Evolutionary conservation across 192 early-diverging fungal genomes (phyloP).

Genomic region (Pilaira anomala): DNA sequence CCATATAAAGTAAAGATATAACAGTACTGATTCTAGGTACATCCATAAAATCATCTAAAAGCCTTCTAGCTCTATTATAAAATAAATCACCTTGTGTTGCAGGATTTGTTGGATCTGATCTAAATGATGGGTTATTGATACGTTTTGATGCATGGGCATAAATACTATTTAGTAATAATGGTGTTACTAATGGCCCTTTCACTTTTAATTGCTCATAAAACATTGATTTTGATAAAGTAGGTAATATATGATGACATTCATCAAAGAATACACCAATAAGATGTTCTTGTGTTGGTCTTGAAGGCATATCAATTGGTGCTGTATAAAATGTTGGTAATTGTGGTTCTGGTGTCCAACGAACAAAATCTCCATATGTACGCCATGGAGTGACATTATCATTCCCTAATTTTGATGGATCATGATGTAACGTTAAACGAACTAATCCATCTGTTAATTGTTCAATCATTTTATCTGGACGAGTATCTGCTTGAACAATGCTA

Average conservation of each 20-base stretch:
- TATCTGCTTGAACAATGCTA: background rate
- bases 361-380: conserved; percentile 30
- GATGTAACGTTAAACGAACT: conserved; percentile 20
- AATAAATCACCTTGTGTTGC: conserved; percentile 31
- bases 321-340: conserved; percentile 26
- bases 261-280: conserved; percentile 32
- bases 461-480: conserved; percentile 28
- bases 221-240: conserved; percentile 22
- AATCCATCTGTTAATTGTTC: conserved; percentile 27
- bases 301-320: conserved; percentile 34
- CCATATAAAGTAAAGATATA: conserved; percentile 32
- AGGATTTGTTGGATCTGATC: conserved; percentile 6
- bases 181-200: conserved; percentile 32
- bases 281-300: conserved; percentile 32
- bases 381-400: conserved; percentile 20
- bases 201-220: conserved; percentile 28
- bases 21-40: conserved; percentile 35
- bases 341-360: conserved; percentile 26
- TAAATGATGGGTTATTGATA: conserved; percentile 15
- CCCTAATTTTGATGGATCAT: conserved; percentile 12
- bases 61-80: conserved; percentile 31
- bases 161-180: conserved; percentile 35
- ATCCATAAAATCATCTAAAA: conserved; percentile 40
- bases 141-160: conserved; percentile 36
- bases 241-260: conserved; percentile 20